Conservation (phyloP, 2,329 filamentous ascomycete genomes). For the Zasmidium citrigriseum region DNA sequence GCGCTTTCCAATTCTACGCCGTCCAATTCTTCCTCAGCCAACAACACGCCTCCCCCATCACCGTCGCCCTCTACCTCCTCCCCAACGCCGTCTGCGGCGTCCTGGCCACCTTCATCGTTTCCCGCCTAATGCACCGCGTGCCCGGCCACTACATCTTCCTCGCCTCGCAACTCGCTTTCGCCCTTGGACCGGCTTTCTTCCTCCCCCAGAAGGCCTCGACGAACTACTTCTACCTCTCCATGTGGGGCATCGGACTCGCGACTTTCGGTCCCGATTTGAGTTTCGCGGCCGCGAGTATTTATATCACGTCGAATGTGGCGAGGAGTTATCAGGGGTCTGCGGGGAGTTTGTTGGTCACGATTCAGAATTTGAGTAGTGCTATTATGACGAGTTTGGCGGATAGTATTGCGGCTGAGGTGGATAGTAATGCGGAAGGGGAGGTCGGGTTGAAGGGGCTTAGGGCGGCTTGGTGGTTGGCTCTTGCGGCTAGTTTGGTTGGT, state of each 20-base stretch:
- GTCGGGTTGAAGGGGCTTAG: slow-evolving; percentile 29
- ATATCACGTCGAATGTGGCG: slow-evolving; percentile 50
- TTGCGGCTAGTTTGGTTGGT: slow-evolving; percentile 26
- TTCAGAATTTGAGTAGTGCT: slow-evolving; percentile 49
- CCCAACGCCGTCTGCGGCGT: slow-evolving; percentile 50
- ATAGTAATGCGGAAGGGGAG: slow-evolving; percentile 24
- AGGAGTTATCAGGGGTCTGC: slow-evolving; percentile 51
- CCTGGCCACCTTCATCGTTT: slow-evolving; percentile 49
- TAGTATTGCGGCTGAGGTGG: slow-evolving; percentile 29
- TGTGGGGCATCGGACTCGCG: slow-evolving; percentile 47
- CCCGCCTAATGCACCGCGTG: slow-evolving; percentile 47
- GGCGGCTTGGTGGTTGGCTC: slow-evolving; percentile 33
- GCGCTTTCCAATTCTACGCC: slow-evolving; percentile 38
- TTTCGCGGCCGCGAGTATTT: slow-evolving; percentile 52
- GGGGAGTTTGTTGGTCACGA: slow-evolving; percentile 49
- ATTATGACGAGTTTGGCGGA: slow-evolving; percentile 39
- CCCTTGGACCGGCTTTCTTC: slow-evolving; percentile 43
- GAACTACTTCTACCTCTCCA: slow-evolving; percentile 48
- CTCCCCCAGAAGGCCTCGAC: slow-evolving; percentile 44
- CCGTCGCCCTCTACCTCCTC: slow-evolving; percentile 46
- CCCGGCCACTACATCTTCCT: slow-evolving; percentile 51
- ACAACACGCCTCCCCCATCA: slow-evolving; percentile 43
- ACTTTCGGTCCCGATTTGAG: slow-evolving; percentile 52
- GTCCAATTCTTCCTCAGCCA: slow-evolving; percentile 42
- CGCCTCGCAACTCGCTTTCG: slow-evolving; percentile 43